These are phyloP conservation scores for Aspergillus fijiensis DNA, from an alignment of 2,329 filamentous ascomycete genomes.

Conservation along the genomic window DNA sequence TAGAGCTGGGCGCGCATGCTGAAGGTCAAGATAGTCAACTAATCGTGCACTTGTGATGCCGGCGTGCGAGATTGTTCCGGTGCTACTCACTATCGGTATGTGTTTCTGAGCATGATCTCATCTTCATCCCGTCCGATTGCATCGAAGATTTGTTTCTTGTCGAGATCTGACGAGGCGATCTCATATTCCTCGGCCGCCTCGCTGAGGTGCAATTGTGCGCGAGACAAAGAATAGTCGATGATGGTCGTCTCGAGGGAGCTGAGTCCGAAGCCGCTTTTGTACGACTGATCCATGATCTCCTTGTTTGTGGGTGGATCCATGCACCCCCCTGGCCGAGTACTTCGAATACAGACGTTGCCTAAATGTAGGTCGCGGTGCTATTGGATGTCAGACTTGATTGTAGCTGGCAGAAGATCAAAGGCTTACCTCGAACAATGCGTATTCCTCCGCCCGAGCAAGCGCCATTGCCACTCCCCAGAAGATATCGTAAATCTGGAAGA, in stretches of 20 bases:
- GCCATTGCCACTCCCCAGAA: slow-evolving; percentile 67
- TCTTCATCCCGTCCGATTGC: slow-evolving; percentile 44
- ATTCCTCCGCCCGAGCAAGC: slow-evolving; percentile 61
- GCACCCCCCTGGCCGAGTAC: slow-evolving; percentile 30
- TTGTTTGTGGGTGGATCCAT: slow-evolving; percentile 36
- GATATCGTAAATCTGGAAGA: slow-evolving; percentile 59
- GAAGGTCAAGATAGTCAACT: neutral
- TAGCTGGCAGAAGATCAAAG: neutral
- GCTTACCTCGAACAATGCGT: slow-evolving; percentile 56
- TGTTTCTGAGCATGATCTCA: slow-evolving; percentile 41
- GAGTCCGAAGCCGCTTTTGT: slow-evolving; percentile 49
- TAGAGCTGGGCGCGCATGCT: slow-evolving; percentile 46
- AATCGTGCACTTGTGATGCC: neutral
- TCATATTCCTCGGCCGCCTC: slow-evolving; percentile 27
- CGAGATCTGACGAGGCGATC: slow-evolving; percentile 43
- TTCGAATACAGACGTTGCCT: slow-evolving; percentile 63
- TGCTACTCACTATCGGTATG: slow-evolving; percentile 42
- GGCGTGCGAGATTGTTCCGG: neutral
- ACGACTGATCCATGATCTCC: slow-evolving; percentile 30
- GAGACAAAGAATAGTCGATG: slow-evolving; percentile 67
- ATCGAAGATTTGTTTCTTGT: slow-evolving; percentile 46
- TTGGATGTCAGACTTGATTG: neutral
- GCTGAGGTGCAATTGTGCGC: slow-evolving; percentile 50
- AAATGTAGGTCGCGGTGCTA: slow-evolving; percentile 64
- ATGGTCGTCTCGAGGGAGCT: slow-evolving; percentile 61